phyloP scores from a whole-genome alignment of 331 rosid genomes.

The Ulmus americana region DNA sequence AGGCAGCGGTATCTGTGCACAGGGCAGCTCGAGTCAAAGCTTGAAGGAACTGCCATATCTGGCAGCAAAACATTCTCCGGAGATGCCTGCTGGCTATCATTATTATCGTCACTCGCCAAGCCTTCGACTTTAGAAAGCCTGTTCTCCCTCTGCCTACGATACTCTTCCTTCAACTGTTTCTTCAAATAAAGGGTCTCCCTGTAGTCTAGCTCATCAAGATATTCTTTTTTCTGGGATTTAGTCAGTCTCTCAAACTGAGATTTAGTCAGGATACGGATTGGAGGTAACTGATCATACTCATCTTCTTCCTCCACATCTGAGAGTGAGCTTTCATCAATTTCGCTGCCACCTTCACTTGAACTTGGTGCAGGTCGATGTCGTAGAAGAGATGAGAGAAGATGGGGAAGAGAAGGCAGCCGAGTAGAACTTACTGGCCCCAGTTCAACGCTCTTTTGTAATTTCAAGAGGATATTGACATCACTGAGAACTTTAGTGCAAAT shows the following conservation, averaged over 20 bases:
- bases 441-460: conserved; percentile 69
- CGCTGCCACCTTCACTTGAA: conserved; percentile 43
- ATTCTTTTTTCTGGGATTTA: conserved; percentile 53
- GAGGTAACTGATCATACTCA: conserved; percentile 82
- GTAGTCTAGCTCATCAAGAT: conserved; percentile 90
- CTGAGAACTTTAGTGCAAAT: conserved; percentile 74
- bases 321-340: conserved; percentile 49
- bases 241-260: conserved; percentile 76
- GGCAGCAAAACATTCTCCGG: conserved; percentile 69
- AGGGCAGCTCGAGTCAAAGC: conserved; percentile 61
- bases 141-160: conserved; percentile 41
- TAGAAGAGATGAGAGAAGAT: conserved; percentile 78
- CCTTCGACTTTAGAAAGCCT: conserved; percentile 34
- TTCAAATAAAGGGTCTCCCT: conserved; percentile 81
- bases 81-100: conserved; percentile 48
- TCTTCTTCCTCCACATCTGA: conserved; percentile 53
- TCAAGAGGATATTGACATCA: conserved; percentile 69
- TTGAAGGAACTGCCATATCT: conserved; percentile 76
- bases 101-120: conserved; percentile 27
- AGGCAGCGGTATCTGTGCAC: conserved; percentile 77
- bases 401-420: conserved; percentile 79
- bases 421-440: conserved; percentile 52
- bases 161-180: conserved; percentile 84
- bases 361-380: conserved; percentile 37
- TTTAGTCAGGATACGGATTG: conserved; percentile 67